phyloP scores from a whole-genome alignment of 2,329 filamentous ascomycete genomes.

The Exutisphaerella laricina region DNA sequence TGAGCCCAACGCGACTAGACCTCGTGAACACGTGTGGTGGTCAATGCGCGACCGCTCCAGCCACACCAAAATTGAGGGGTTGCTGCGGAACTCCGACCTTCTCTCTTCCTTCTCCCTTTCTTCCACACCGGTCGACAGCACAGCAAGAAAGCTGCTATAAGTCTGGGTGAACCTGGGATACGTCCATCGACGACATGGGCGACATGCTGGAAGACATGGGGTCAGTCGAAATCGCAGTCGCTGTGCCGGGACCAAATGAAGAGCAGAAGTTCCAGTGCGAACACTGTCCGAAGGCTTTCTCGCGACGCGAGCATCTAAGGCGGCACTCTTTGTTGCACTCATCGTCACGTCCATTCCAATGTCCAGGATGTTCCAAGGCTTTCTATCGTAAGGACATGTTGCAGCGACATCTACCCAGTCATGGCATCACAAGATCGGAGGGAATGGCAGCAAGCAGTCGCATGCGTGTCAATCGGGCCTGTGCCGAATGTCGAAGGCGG shows the following conservation, averaged over 20 bases:
- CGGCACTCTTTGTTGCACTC: slow-evolving; percentile 2
- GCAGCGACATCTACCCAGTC: slow-evolving; percentile 4
- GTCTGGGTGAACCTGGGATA: too few relatives aligned
- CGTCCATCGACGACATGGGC: too few relatives aligned
- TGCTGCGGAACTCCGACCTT: too few relatives aligned
- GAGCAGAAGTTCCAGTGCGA: slow-evolving; percentile 3
- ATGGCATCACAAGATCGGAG: slow-evolving; percentile 5
- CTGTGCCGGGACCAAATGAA: neutral
- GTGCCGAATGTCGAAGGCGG: neutral
- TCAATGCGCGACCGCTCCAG: too few relatives aligned
- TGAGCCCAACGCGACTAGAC: too few relatives aligned
- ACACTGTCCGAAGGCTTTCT: slow-evolving; percentile 6
- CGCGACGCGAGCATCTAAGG: slow-evolving; percentile 4
- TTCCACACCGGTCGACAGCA: too few relatives aligned
- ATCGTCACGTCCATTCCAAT: slow-evolving; percentile 2
- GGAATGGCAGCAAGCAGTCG: neutral
- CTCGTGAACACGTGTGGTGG: too few relatives aligned
- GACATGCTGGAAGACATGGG: neutral
- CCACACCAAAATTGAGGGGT: too few relatives aligned
- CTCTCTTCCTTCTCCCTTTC: too few relatives aligned
- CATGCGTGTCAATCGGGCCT: slow-evolving; percentile 1
- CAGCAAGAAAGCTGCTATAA: too few relatives aligned
- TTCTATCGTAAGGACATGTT: slow-evolving; percentile 7
- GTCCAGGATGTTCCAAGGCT: slow-evolving; percentile 2
- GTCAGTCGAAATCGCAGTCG: neutral